Evolutionary conservation across 1,139 yeast genomes (phyloP), one percentile per base, ranked within the genome.

Genomic region (Nakaseomyces uthaithaninus): DNA sequence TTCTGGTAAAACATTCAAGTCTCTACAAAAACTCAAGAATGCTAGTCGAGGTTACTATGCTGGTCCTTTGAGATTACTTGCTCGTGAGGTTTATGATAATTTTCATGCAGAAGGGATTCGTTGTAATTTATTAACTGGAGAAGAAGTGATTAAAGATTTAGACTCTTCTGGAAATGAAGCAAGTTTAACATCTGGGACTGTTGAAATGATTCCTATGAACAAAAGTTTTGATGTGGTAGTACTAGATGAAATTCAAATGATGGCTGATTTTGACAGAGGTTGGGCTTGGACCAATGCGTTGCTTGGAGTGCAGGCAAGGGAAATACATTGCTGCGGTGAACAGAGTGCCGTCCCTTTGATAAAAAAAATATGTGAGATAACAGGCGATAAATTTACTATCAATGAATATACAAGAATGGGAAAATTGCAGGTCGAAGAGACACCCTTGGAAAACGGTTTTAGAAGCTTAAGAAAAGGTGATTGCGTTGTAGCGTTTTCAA

Each of bases 201-300:
- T 91, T 20, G 99, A 93, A 56, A 91, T 93, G 98, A 71, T 87
- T 17, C 85, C 91, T 10, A 53, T 77, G 36, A 68, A 67, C 39
- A 72, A 71, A 36, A 71, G 72, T 31, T 75, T 82, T 71, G 98
- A 93, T 49, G 80, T 87, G 16, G 91, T 94, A 40, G 91, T 91
- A 18, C 74, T 91, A 33, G 99, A 91, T 64, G 99, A 91, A 59
- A 91, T 93, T 46, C 99, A 91, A 58, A 87, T 93, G 97, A 77
- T 91, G 52, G 78, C 76, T 4, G 95, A 89, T 57, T 66, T 67
- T 5, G 66, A 67, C 22, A 66, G 99, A 48, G 99, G 99, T 0
- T 80, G 85, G 65, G 94, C 96, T 0, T 91, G 98, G 98, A 84
- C 96, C 0, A 78, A 78, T 52, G 97, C 95, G 0, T 68, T 91